Conservation (phyloP, 176 grass and related monocot genomes). For the Avena sativa region DNA sequence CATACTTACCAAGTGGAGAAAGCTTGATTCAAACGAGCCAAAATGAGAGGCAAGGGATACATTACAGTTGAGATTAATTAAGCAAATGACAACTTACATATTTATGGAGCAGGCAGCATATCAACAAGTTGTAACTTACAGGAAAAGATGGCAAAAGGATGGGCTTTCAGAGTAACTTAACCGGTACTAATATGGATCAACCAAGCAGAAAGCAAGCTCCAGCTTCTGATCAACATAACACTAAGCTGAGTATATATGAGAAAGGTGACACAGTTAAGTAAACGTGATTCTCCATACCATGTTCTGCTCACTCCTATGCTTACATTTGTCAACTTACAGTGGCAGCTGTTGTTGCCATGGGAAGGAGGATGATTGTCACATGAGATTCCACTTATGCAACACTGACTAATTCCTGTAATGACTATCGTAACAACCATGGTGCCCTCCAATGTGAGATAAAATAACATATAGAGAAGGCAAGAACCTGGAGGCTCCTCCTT, state of each 20-base stretch:
- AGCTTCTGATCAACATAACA: slow-evolving; percentile 64
- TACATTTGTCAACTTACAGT: slow-evolving; percentile 55
- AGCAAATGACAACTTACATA: slow-evolving; percentile 49
- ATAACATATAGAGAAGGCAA: slow-evolving; percentile 60
- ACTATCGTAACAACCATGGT: slow-evolving; percentile 54
- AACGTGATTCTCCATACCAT: slow-evolving; percentile 66
- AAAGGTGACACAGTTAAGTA: slow-evolving; percentile 57
- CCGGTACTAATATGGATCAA: slow-evolving; percentile 55
- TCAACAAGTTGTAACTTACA: slow-evolving; percentile 60
- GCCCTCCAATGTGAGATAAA: slow-evolving; percentile 62
- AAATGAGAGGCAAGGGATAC: slow-evolving; percentile 33
- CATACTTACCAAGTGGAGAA: background rate
- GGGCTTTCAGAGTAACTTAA: slow-evolving; percentile 60
- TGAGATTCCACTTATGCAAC: slow-evolving; percentile 59
- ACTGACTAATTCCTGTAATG: slow-evolving; percentile 67
- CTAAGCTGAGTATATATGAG: slow-evolving; percentile 62
- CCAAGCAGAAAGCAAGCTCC: slow-evolving; percentile 53
- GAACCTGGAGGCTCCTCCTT: slow-evolving; percentile 58
- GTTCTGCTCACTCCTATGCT: slow-evolving; percentile 57
- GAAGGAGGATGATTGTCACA: slow-evolving; percentile 48
- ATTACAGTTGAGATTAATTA: slow-evolving; percentile 41
- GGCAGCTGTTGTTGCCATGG: slow-evolving; percentile 52
- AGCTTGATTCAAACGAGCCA: background rate
- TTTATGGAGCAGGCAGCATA: slow-evolving; percentile 42
- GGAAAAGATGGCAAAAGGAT: slow-evolving; percentile 54